phyloP scores from a whole-genome alignment of 768 basidiomycete species.

The Collybia sordida region DNA sequence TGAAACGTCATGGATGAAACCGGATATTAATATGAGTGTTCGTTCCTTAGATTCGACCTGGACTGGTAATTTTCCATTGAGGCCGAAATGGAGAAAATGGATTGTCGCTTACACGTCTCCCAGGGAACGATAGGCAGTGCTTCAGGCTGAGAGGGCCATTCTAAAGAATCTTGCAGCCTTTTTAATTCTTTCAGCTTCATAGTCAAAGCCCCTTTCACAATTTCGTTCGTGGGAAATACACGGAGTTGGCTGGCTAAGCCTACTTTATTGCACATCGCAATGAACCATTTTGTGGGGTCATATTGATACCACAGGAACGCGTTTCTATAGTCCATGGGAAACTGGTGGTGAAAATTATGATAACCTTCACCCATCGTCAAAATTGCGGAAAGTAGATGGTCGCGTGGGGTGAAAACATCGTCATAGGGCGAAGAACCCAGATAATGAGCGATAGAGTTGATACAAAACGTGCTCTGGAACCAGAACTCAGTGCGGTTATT shows the following conservation, averaged over 20 bases:
- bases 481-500: conserved; percentile 1
- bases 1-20: conserved; percentile 86
- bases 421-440: conserved; percentile 82
- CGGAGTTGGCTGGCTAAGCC: conserved; percentile 82
- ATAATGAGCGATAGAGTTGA: conserved; percentile 88
- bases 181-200: conserved; percentile 83
- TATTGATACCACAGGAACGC: conserved; percentile 83
- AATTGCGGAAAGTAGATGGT: conserved; percentile 79
- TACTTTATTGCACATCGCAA: conserved; percentile 55
- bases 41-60: conserved; percentile 65
- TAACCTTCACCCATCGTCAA: conserved; percentile 88
- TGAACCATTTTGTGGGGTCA: conserved; percentile 97
- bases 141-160: conserved; percentile 58
- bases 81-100: neutral
- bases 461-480: conserved; percentile 77
- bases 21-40: conserved; percentile 71
- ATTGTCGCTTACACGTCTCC: conserved; percentile 65
- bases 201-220: conserved; percentile 75
- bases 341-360: conserved; percentile 91
- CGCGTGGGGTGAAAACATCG: conserved; percentile 73
- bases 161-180: conserved; percentile 55
- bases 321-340: conserved; percentile 85
- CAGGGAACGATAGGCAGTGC: conserved; percentile 77
- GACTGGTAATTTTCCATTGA: conserved; percentile 37
- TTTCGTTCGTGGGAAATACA: conserved; percentile 86